phyloP scores from a whole-genome alignment of 768 basidiomycete genomes.

The Termitomyces sp. region DNA sequence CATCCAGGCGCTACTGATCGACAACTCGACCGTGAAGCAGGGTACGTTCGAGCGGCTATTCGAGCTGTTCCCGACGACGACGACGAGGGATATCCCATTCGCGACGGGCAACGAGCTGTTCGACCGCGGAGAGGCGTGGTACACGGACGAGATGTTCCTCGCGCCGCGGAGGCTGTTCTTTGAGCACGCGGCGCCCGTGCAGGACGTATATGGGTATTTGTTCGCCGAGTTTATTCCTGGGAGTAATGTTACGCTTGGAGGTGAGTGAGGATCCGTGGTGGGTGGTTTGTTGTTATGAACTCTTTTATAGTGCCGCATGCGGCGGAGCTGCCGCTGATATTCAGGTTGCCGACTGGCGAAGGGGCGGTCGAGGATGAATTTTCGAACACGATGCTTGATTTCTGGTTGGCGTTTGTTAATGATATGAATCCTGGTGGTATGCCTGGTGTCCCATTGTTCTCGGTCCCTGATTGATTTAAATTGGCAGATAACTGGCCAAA shows the following conservation, averaged over 20 bases:
- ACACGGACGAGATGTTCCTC: slow-evolving; percentile 54
- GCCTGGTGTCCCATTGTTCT: slow-evolving; percentile 10
- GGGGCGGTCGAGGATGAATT: slow-evolving; percentile 38
- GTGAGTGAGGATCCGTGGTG: slow-evolving; percentile 18
- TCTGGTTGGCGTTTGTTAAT: slow-evolving; percentile 52
- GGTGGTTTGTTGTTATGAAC: background rate
- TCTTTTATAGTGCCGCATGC: slow-evolving; percentile 41
- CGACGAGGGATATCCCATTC: slow-evolving; percentile 31
- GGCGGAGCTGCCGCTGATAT: slow-evolving; percentile 43
- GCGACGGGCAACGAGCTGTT: slow-evolving; percentile 57
- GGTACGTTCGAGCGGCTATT: slow-evolving; percentile 35
- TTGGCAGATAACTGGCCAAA: slow-evolving; percentile 40
- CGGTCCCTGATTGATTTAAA: background rate
- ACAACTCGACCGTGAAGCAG: slow-evolving; percentile 41
- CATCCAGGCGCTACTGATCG: slow-evolving; percentile 43
- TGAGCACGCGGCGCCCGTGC: slow-evolving; percentile 37
- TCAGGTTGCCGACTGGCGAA: slow-evolving; percentile 37
- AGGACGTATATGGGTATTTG: slow-evolving; percentile 48
- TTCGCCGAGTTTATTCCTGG: slow-evolving; percentile 58
- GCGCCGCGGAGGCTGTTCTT: slow-evolving; percentile 46
- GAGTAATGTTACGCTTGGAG: slow-evolving; percentile 40
- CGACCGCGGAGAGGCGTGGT: slow-evolving; percentile 53
- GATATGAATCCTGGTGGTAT: slow-evolving; percentile 52
- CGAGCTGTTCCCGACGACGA: slow-evolving; percentile 36
- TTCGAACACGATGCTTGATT: slow-evolving; percentile 42